Evolutionary conservation across 2,329 filamentous ascomycete species (phyloP).

Genomic region (Alternaria rosae): DNA sequence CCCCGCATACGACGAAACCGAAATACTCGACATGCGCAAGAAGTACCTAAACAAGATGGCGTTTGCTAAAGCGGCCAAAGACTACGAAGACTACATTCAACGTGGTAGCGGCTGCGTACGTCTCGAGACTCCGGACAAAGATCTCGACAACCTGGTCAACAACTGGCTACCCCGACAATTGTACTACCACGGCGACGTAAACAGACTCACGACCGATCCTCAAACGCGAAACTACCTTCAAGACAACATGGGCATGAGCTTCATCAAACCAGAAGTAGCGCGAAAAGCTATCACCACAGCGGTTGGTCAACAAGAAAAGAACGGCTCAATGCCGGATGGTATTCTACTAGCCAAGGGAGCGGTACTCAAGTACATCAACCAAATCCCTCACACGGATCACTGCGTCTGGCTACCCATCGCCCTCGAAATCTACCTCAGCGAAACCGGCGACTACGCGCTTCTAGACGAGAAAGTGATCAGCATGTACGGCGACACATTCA

Average conservation of each 20-base stretch:
- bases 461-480: constrained; percentile 56
- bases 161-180: constrained; percentile 66
- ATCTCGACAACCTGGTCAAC: constrained; percentile 66
- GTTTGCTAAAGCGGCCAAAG: constrained; percentile 55
- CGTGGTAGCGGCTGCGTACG: constrained; percentile 59
- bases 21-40: constrained; percentile 56
- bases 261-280: constrained; percentile 60
- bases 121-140: constrained; percentile 63
- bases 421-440: constrained; percentile 63
- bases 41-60: constrained; percentile 60
- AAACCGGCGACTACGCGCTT: constrained; percentile 62
- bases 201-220: constrained; percentile 65
- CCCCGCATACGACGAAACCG: constrained; percentile 61
- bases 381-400: constrained; percentile 67
- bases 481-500: constrained; percentile 56
- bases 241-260: constrained; percentile 69
- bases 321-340: constrained; percentile 66
- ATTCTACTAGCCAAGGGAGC: constrained; percentile 63
- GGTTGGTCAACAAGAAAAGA: constrained; percentile 62
- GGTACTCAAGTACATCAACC: constrained; percentile 68
- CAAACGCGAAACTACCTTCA: constrained; percentile 67
- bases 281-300: constrained; percentile 60
- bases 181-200: constrained; percentile 67
- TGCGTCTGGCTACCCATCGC: constrained; percentile 66
- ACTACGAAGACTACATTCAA: constrained; percentile 62